Base-by-base conservation (phyloP, 352 stramenopile genomes). In the Pythium monospermum region DNA sequence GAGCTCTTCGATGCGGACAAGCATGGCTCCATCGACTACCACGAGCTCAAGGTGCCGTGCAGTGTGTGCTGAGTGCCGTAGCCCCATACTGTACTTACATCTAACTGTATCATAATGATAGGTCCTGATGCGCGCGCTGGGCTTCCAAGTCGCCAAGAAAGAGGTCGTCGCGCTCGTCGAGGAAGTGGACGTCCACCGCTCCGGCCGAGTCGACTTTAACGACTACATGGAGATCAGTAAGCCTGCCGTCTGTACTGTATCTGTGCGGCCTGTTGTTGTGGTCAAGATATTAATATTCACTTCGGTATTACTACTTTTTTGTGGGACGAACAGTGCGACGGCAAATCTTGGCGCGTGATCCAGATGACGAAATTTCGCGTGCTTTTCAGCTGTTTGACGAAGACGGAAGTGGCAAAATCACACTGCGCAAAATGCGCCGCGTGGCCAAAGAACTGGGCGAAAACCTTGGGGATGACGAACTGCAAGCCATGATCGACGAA, bases 381-480 rank as follows among this genome's bases (percentile, higher is more conserved):
- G 91, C 91, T n/a, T 98, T 98, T 52, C 65, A 87, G 47, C 70
- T 98, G n/a, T 98, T 98, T 71, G 91, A 98, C 49, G 85, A 95
- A 61, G 91, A 98, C 45, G 75, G 83, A 46, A 82, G 69, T 12
- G 91, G 91, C 11, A 86, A 93, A 23, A 96, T 96, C 57, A 91
- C 74, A 2, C 42, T 93, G 47, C 76, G 85, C 72, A 97, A 98
- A 83, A 90, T 98, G 79, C 71, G 87, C n/a, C 71, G 82, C 15
- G 85, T 98, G 32, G 83, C 90, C 4, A 89, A 94, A 53, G 92
- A 98, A 57, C 73, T 98, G 37, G 92, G 92, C 26, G 92, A 98
- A 60, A 92, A 90, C 53, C 73, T 98, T 8, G 75, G 68, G n/a
- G 91, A 98, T 50, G 84, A 96, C 45, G 91, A 98, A 66, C 63